Evolutionary conservation across 2,329 filamentous ascomycete species (phyloP).

Genomic region (Dryadomyces quercus-mongolicae): DNA sequence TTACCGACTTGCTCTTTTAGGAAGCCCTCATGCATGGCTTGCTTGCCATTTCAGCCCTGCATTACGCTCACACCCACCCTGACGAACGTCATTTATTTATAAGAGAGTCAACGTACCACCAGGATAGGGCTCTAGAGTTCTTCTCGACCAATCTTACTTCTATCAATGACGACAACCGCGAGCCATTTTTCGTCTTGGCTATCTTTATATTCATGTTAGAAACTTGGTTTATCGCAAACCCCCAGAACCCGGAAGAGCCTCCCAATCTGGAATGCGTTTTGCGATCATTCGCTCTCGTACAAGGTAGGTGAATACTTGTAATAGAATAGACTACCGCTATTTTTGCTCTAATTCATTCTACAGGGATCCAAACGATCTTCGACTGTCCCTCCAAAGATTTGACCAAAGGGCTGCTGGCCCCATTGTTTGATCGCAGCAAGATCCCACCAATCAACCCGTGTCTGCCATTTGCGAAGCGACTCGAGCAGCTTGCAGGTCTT

Average conservation of each 20-base stretch:
- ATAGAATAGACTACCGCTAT: no score
- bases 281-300: background rate
- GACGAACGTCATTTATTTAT: background rate
- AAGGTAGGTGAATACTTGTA: background rate
- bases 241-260: background rate
- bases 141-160: background rate
- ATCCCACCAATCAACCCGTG: background rate
- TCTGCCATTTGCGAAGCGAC: background rate
- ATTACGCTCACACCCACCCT: background rate
- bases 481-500: background rate
- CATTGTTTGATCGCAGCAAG: background rate
- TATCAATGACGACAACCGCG: background rate
- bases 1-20: background rate
- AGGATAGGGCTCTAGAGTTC: background rate
- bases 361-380: background rate
- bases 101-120: background rate
- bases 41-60: background rate
- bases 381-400: conserved; percentile 1
- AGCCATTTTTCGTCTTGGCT: background rate
- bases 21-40: conserved; percentile 1
- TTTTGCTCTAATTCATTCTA: background rate
- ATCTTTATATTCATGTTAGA: conserved; percentile 1
- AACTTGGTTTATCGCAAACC: background rate
- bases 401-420: background rate
- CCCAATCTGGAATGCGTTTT: background rate